phyloP scores from a whole-genome alignment of 441 rosid genomes.

The Arabidopsis lyrata region DNA sequence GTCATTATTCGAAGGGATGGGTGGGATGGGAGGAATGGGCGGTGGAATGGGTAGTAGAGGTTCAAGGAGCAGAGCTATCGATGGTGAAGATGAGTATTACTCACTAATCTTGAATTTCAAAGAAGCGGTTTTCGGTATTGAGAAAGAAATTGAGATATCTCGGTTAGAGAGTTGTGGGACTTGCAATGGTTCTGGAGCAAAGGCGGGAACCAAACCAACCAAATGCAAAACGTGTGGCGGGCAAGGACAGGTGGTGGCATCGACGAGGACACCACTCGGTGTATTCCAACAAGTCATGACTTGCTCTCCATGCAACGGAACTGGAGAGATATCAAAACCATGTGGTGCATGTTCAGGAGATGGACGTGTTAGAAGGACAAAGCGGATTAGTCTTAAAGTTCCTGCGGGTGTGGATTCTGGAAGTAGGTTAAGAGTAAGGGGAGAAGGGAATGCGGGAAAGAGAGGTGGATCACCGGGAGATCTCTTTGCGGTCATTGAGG shows the following conservation, averaged over 20 bases:
- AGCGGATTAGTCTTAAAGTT: slow-evolving; percentile 89
- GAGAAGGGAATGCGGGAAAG: slow-evolving; percentile 94
- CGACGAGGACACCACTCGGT: slow-evolving; percentile 93
- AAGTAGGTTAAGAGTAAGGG: slow-evolving; percentile 89
- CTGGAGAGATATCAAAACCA: slow-evolving; percentile 80
- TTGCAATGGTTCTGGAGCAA: slow-evolving; percentile 93
- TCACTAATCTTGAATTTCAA: slow-evolving; percentile 75
- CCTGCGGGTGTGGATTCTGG: slow-evolving; percentile 97
- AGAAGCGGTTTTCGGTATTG: slow-evolving; percentile 95
- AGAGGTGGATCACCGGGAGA: slow-evolving; percentile 94
- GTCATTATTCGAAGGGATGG: slow-evolving; percentile 86
- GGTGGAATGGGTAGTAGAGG: slow-evolving; percentile 79
- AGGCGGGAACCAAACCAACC: slow-evolving; percentile 80
- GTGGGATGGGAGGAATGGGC: slow-evolving; percentile 80
- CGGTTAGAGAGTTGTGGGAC: slow-evolving; percentile 87
- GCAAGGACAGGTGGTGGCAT: slow-evolving; percentile 92
- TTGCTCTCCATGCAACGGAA: slow-evolving; percentile 82
- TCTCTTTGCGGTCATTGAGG: slow-evolving; percentile 86
- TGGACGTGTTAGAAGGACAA: slow-evolving; percentile 85
- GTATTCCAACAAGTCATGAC: slow-evolving; percentile 98
- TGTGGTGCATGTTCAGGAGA: slow-evolving; percentile 92
- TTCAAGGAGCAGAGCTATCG: slow-evolving; percentile 77
- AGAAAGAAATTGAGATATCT: slow-evolving; percentile 94
- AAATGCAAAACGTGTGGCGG: slow-evolving; percentile 93
- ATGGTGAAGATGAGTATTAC: slow-evolving; percentile 95